Evolutionary conservation across 495 filamentous ascomycete species (phyloP), one percentile per base, ranked within the genome.

Genomic region (Neurospora tetrasperma): DNA sequence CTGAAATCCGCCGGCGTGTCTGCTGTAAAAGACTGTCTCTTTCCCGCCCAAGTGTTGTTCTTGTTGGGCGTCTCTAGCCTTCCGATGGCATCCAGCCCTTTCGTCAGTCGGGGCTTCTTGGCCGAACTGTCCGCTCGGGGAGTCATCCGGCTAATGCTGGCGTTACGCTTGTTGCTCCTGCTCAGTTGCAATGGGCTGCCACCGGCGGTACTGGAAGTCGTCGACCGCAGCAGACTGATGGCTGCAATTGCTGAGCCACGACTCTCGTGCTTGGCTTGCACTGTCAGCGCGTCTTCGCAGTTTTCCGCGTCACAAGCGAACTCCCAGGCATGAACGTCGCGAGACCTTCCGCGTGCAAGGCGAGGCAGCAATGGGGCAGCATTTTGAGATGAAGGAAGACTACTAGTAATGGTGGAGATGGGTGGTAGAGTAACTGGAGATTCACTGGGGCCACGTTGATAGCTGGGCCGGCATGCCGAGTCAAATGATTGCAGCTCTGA

Each of bases 251-350:
- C 91, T 5, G 92, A 93, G 14, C 89, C 91, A 66, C 84, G 89
- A 62, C 90, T 88, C 79, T 93, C 88, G 79, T 90, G 86, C 83
- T 94, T 88, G 12, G 91, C 90, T 73, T 91, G 90, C 6, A 86
- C 87, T 9, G 89, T 92, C 59, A 97, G 80, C 59, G 91, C 88
- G 79, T 91, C 90, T 70, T 82, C 77, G 14, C 89, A 87, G 70
- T 88, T 90, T 72, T 93, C 90, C 9, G 86, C 87, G 76, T 93
- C 92, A 78, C 90, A 92, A 82, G 89, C 90, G 73, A 91, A 91
- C 79, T 96, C 91, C 94, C 94, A 97, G 42, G 90, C 91, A 40
- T 92, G 88, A 18, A 92, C 89, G 80, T 97, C 92, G 42, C 93
- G 87, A 54, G 93, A 96, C 46, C 94, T 88, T 39, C 94, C 93